A percentile compares a stretch with the other conserved stretches of the same genome.
Evolutionary conservation across 768 basidiomycete species (phyloP).

Genomic region (Amanita phalloides): DNA sequence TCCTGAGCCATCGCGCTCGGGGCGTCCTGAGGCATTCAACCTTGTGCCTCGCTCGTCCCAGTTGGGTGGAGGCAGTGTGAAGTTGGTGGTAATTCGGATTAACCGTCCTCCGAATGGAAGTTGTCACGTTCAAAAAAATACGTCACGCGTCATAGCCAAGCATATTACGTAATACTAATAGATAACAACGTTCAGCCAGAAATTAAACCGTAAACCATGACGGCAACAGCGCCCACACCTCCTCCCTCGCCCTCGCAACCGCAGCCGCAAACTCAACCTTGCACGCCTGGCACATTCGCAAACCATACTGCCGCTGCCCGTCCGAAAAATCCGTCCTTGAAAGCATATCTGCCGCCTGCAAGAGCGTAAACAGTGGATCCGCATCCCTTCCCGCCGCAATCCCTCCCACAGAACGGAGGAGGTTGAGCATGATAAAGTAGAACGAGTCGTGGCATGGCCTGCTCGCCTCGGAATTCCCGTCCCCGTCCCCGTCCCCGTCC

Average conservation of each 20-base stretch:
- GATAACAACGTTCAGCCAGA: not conserved
- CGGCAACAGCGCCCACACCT: conserved; percentile 53
- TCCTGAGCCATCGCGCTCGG: no score
- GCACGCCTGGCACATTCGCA: conserved; percentile 21
- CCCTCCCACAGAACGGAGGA: conserved; percentile 59
- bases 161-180: no score
- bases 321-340: conserved; percentile 60
- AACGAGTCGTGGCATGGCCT: conserved; percentile 53
- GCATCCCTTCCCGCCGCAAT: conserved; percentile 65
- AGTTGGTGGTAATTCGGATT: not conserved
- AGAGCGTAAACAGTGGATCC: conserved; percentile 60
- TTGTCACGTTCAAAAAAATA: no score
- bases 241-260: conserved; percentile 37
- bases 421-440: conserved; percentile 67
- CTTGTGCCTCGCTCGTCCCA: no score
- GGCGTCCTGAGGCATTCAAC: no score
- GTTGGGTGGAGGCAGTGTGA: no score
- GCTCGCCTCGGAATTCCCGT: conserved; percentile 12
- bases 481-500: no score
- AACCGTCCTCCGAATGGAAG: not conserved
- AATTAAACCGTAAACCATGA: conserved; percentile 58
- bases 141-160: no score
- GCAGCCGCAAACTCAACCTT: conserved; percentile 38
- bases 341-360: conserved; percentile 64
- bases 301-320: conserved; percentile 33